Conservation (phyloP, 108 stramenopile species). For the Cyclostephanos tholiformis region DNA sequence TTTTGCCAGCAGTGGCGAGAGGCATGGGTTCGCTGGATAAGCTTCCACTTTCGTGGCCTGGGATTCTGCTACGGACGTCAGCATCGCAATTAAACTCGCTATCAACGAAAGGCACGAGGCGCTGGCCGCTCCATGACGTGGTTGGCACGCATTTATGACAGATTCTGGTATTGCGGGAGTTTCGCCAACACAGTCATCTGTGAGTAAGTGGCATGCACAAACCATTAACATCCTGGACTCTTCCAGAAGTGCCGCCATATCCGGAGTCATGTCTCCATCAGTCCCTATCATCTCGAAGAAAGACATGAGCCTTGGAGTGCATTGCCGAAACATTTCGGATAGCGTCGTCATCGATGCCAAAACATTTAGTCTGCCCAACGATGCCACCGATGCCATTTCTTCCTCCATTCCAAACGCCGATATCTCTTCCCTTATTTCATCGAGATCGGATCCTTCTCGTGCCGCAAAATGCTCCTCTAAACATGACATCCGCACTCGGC, state of each 20-base stretch:
- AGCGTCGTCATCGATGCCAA: constrained; percentile 56
- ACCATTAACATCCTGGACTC: constrained; percentile 77
- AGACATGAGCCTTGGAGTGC: constrained; percentile 57
- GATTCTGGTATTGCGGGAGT: constrained; percentile 72
- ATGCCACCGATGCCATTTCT: constrained; percentile 71
- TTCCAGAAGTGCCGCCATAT: constrained; percentile 77
- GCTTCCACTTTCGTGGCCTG: constrained; percentile 68
- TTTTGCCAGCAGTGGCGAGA: constrained; percentile 81
- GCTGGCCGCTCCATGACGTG: constrained; percentile 23
- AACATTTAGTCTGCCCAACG: constrained; percentile 73
- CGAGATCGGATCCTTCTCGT: constrained; percentile 66
- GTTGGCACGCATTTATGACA: constrained; percentile 54
- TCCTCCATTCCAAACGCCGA: constrained; percentile 67
- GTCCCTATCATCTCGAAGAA: constrained; percentile 52
- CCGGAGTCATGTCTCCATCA: constrained; percentile 54
- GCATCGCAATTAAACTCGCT: constrained; percentile 50
- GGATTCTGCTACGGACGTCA: constrained; percentile 67
- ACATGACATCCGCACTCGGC: constrained; percentile 71
- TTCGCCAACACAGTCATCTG: constrained; percentile 83
- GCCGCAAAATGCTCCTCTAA: constrained; percentile 76
- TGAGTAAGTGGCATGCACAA: constrained; percentile 74
- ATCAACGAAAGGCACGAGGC: constrained; percentile 48
- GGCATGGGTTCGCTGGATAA: constrained; percentile 55
- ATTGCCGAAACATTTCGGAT: constrained; percentile 55
- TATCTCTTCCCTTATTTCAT: constrained; percentile 86